A percentile compares a stretch with the other conserved stretches of the same genome.
Evolutionary conservation across 208 protist species (phyloP).

Genomic region (Leishmania aethiopica): DNA sequence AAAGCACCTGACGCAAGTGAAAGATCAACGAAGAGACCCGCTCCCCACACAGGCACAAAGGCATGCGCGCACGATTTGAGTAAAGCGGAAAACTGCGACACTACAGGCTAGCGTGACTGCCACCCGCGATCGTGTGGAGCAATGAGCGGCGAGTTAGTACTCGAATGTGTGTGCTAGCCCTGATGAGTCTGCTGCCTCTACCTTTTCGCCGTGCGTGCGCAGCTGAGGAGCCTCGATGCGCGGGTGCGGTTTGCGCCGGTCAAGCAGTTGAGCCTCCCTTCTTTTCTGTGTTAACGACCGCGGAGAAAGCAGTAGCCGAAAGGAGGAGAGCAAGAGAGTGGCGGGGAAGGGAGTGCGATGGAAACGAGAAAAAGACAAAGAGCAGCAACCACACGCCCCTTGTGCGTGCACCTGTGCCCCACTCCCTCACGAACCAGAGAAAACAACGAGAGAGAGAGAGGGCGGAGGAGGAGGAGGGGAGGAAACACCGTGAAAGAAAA

Average conservation of each 20-base stretch:
- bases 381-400: no score
- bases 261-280: background rate
- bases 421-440: no score
- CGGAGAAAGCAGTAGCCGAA: background rate
- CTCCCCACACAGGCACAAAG: background rate
- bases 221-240: background rate
- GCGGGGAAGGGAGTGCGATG: background rate
- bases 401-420: no score
- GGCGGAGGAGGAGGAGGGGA: background rate
- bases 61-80: background rate
- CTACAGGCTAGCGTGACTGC: background rate
- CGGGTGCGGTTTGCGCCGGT: background rate
- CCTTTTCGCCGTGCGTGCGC: background rate
- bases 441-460: background rate
- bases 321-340: background rate
- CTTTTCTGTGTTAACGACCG: background rate
- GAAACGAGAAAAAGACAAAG: no score
- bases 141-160: background rate
- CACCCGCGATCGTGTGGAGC: background rate
- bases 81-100: background rate
- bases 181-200: background rate
- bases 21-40: background rate
- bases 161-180: background rate
- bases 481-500: background rate
- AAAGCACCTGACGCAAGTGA: background rate